Percentiles rank a stretch among this genome's conserved stretches.
Evolutionary conservation across 1,139 yeast genomes (phyloP).

Genomic region (Geotrichum aggregatum): DNA sequence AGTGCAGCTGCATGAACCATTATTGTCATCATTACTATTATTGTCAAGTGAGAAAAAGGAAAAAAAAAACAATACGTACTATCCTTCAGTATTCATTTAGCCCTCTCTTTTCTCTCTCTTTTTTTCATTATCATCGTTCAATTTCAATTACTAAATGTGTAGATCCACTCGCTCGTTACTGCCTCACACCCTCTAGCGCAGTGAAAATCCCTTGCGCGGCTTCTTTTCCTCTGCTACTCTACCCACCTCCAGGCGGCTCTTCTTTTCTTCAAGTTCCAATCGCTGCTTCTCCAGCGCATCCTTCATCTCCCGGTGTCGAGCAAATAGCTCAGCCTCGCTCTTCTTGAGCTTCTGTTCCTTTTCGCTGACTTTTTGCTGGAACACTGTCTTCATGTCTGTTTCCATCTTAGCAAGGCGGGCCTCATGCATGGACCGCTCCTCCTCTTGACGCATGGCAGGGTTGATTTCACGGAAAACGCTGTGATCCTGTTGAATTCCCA

Average conservation of each 20-base stretch:
- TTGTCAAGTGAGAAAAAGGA: too few species aligned
- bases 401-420: slow-evolving; percentile 93
- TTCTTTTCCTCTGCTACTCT: slow-evolving; percentile 56
- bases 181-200: slow-evolving; percentile 39
- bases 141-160: too few species aligned
- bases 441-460: slow-evolving; percentile 88
- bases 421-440: slow-evolving; percentile 89
- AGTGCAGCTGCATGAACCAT: too few species aligned
- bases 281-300: slow-evolving; percentile 88
- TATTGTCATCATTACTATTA: too few species aligned
- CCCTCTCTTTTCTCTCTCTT: not conserved
- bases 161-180: not conserved
- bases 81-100: too few species aligned
- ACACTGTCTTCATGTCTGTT: slow-evolving; percentile 92
- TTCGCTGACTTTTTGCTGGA: slow-evolving; percentile 93
- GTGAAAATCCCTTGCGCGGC: slow-evolving; percentile 51
- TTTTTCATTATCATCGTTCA: too few species aligned
- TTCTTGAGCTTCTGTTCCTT: slow-evolving; percentile 96
- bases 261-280: slow-evolving; percentile 85
- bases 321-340: slow-evolving; percentile 93
- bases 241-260: slow-evolving; percentile 73
- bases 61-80: too few species aligned
- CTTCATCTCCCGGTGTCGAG: slow-evolving; percentile 96
- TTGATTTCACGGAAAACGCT: slow-evolving; percentile 90
- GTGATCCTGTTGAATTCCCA: slow-evolving; percentile 93